Conservation (phyloP, 202 grass and related monocot genomes). For the Setaria italica region DNA sequence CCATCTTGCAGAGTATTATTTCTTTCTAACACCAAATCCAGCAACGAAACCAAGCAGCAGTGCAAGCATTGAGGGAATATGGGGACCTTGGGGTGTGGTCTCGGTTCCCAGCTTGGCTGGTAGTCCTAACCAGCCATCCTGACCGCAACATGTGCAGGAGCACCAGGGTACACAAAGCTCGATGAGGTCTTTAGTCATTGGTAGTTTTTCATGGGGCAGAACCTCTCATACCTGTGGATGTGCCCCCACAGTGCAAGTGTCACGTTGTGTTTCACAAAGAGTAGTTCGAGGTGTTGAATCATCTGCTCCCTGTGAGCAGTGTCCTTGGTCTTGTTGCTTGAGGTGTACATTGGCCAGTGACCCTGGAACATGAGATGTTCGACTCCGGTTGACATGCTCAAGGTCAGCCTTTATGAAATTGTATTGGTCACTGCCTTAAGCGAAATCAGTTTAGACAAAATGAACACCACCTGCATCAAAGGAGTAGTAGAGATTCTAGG, state of each 20-base stretch:
- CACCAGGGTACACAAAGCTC: constrained; percentile 65
- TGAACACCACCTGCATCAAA: constrained; percentile 83
- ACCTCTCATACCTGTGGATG: constrained; percentile 94
- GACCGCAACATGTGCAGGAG: constrained; percentile 81
- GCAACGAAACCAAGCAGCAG: constrained; percentile 41
- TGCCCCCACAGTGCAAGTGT: constrained; percentile 97
- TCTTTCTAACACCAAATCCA: constrained; percentile 28
- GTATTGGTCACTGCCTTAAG: constrained; percentile 73
- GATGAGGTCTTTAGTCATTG: constrained; percentile 70
- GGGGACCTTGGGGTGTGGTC: constrained; percentile 62
- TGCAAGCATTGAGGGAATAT: constrained; percentile 69
- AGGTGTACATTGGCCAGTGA: constrained; percentile 92
- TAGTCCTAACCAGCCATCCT: constrained; percentile 88
- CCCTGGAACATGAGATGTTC: constrained; percentile 89
- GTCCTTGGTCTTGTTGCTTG: constrained; percentile 75
- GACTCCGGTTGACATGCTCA: constrained; percentile 73
- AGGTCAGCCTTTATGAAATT: constrained; percentile 84
- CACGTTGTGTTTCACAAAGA: constrained; percentile 80
- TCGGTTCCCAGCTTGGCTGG: constrained; percentile 76
- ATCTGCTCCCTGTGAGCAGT: constrained; percentile 63
- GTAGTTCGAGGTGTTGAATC: constrained; percentile 71
- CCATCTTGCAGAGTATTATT: constrained; percentile 22
- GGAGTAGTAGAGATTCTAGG: constrained; percentile 87
- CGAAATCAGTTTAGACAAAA: constrained; percentile 90
- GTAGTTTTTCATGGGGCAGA: constrained; percentile 83